Evolutionary conservation across 805 yeast genomes (phyloP).

Genomic region (Lachancea fermentati): DNA sequence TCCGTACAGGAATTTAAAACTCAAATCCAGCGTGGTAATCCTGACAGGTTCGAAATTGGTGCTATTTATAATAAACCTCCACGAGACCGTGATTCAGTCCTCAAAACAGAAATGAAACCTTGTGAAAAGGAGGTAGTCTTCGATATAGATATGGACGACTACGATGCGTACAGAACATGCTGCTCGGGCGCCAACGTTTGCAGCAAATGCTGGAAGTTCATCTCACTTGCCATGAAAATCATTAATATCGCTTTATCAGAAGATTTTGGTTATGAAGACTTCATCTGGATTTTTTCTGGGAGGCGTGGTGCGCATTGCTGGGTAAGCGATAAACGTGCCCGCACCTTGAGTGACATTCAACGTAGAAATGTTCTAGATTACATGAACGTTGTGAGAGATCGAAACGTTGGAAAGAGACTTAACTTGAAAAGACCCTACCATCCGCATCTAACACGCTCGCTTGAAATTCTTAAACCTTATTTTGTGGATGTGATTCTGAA

Average conservation of each 20-base stretch:
- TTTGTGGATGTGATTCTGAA: slow-evolving; percentile 62
- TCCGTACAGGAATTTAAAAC: slow-evolving; percentile 66
- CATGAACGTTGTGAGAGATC: slow-evolving; percentile 63
- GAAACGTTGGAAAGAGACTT: slow-evolving; percentile 42
- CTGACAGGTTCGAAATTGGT: slow-evolving; percentile 92
- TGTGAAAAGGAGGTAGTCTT: slow-evolving; percentile 82
- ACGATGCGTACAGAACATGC: slow-evolving; percentile 90
- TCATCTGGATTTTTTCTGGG: slow-evolving; percentile 95
- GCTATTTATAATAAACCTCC: slow-evolving; percentile 88
- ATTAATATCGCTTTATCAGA: slow-evolving; percentile 66
- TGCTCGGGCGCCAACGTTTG: slow-evolving; percentile 84
- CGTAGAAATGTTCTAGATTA: slow-evolving; percentile 81
- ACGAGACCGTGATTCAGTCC: slow-evolving; percentile 69
- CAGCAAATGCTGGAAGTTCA: slow-evolving; percentile 87
- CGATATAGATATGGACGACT: slow-evolving; percentile 97
- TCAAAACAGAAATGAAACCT: slow-evolving; percentile 76
- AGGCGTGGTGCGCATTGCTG: slow-evolving; percentile 99
- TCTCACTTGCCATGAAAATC: slow-evolving; percentile 74
- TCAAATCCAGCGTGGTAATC: slow-evolving; percentile 68
- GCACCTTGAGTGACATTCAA: slow-evolving; percentile 62
- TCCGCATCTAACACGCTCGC: slow-evolving; percentile 77
- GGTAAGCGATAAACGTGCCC: slow-evolving; percentile 84
- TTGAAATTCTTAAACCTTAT: slow-evolving; percentile 55
- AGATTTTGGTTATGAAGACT: slow-evolving; percentile 83
- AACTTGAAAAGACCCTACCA: slow-evolving; percentile 74